Base-by-base conservation (phyloP, 1,284 basidiomycete species). In the Rhodotorula sp. region DNA sequence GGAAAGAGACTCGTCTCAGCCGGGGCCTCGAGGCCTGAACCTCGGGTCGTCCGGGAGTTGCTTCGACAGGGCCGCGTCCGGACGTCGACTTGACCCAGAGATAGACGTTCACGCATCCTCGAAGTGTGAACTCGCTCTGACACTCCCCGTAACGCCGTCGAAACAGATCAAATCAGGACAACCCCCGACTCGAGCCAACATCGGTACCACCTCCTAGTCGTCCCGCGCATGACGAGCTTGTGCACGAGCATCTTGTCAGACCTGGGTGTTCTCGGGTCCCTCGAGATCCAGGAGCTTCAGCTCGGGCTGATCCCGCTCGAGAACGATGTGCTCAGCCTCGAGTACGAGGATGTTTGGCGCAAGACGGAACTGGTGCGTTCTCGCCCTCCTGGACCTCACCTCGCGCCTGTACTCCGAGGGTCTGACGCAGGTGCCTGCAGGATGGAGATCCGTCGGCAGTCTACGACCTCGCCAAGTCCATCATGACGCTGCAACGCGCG, bases 221-320 rank as follows among this genome's bases (percentile, higher is more conserved):
- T 95, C 0, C 95, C 97, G 10, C 85, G 95, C 56, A 85, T 87
- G 49, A 98, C 95, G 1, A 91, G 90, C 26, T 86, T 98, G 7
- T 93, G 92, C 63, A 86, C 87, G 28, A 87, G 88, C 61, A 88
- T 92, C 67, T 83, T 97, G 45, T 92, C 95, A 78, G 92, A 95
- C 79, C 90, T 95, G 78, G 94, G 93, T 31, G 93, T 97, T 0
- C 85, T 93, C 2, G 95, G 94, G 31, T 93, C 95, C 79, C 85
- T 97, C 60, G 88, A 87, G 3, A 86, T 97, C 21, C 87, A 89
- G 28, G 87, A 92, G 66, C 95, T 93, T 80, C 92, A 93, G 78
- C 85, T 98, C 50, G 93, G 95, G 76, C 92, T 98, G 79, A 92
- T 98, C 63, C 92, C 94, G 5, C 80, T 98, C 47, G 93, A 94